These are phyloP conservation scores for Hippophae tibetana DNA, from an alignment of 306 rosid species.

Conservation along the genomic window DNA sequence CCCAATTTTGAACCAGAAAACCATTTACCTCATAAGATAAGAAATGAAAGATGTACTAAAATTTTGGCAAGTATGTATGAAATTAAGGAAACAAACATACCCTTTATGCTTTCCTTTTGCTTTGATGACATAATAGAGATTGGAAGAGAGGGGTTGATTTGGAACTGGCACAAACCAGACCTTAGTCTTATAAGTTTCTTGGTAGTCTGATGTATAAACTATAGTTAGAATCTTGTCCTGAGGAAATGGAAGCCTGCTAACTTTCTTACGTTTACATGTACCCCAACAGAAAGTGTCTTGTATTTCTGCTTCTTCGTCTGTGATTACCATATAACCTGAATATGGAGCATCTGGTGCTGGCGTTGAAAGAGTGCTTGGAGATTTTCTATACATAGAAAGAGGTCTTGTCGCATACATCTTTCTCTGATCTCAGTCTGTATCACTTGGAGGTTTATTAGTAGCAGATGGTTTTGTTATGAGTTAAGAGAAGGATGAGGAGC, in stretches of 20 bases:
- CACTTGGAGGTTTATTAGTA: too few species aligned
- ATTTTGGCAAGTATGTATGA: too few species aligned
- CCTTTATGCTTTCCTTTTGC: slow-evolving; percentile 53
- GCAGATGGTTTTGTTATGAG: too few species aligned
- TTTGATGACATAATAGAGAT: slow-evolving; percentile 47
- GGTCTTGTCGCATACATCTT: slow-evolving; percentile 32
- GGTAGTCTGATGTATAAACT: too few species aligned
- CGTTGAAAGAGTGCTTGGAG: slow-evolving; percentile 22
- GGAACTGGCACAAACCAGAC: slow-evolving; percentile 62
- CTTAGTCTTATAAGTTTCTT: slow-evolving; percentile 17
- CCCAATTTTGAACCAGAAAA: too few species aligned
- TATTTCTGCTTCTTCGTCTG: slow-evolving; percentile 34
- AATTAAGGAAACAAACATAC: slow-evolving; percentile 21
- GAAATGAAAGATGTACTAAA: too few species aligned
- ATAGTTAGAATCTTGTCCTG: slow-evolving; percentile 36
- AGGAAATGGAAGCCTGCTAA: slow-evolving; percentile 51
- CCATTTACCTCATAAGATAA: too few species aligned
- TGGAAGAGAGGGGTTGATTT: slow-evolving; percentile 51
- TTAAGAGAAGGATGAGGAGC: too few species aligned
- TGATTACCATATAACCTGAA: slow-evolving; percentile 54
- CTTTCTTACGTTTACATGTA: slow-evolving; percentile 20
- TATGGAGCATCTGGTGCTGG: slow-evolving; percentile 51
- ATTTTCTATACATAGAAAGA: slow-evolving; percentile 19
- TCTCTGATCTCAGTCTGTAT: neutral
- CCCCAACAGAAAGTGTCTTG: slow-evolving; percentile 34